These are phyloP conservation scores for Plasmodium inui DNA, from an alignment of 169 alveolate species.

Conservation along the genomic window DNA sequence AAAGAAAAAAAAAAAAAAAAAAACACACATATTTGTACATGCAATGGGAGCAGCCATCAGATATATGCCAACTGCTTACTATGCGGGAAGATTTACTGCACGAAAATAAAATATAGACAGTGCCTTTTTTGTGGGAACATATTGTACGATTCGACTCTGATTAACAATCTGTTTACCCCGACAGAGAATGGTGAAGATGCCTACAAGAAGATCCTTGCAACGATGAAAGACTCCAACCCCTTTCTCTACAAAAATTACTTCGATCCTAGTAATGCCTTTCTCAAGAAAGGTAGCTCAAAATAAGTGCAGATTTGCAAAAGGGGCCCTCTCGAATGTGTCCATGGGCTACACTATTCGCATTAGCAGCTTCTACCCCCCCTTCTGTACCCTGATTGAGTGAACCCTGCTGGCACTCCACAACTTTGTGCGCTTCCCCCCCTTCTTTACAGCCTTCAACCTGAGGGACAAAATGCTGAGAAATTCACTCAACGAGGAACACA, in stretches of 20 bases:
- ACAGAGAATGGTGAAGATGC: not conserved
- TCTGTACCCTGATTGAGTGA: not conserved
- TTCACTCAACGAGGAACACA: slow-evolving; percentile 39
- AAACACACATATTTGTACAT: slow-evolving; percentile 28
- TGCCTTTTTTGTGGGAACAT: slow-evolving; percentile 47
- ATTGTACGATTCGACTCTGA: slow-evolving; percentile 13
- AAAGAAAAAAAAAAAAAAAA: slow-evolving; percentile 35
- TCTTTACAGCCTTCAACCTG: slow-evolving; percentile 15
- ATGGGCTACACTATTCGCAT: not conserved
- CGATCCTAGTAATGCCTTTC: slow-evolving; percentile 15
- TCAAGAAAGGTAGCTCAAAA: slow-evolving; percentile 26
- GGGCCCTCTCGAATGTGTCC: not conserved
- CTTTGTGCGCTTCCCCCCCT: not conserved
- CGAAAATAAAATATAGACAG: slow-evolving; percentile 47
- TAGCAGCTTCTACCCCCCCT: not conserved
- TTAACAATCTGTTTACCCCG: slow-evolving; percentile 4
- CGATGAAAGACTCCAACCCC: slow-evolving; percentile 22
- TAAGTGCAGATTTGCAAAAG: not conserved
- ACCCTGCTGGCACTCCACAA: not conserved
- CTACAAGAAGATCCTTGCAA: not conserved
- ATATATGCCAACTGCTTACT: slow-evolving; percentile 52
- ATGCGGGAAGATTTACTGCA: slow-evolving; percentile 64
- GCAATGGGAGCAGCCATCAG: slow-evolving; percentile 53
- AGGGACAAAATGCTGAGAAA: slow-evolving; percentile 55
- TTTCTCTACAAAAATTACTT: slow-evolving; percentile 39